These are phyloP conservation scores for Climacium dendroides DNA, from an alignment of 225 moss, liverwort and hornwort species.

Conservation along the genomic window DNA sequence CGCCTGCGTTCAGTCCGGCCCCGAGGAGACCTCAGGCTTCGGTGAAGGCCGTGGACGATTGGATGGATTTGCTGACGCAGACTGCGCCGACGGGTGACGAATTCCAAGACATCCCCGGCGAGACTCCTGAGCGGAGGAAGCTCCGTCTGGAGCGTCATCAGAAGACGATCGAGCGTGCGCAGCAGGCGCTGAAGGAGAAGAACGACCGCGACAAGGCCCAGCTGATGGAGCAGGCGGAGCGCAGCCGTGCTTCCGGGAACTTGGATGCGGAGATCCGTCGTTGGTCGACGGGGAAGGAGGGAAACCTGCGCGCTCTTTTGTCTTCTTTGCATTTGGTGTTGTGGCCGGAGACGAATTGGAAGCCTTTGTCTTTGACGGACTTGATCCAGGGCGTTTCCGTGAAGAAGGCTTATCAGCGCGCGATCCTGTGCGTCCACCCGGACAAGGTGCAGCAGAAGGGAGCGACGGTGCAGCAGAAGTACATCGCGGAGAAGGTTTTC, in stretches of 20 bases:
- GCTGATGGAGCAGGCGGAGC: conserved; percentile 89
- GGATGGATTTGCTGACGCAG: conserved; percentile 62
- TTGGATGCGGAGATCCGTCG: conserved; percentile 85
- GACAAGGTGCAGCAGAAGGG: conserved; percentile 97
- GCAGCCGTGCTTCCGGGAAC: conserved; percentile 56
- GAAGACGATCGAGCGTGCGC: conserved; percentile 70
- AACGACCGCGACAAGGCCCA: conserved; percentile 78
- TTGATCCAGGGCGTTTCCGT: conserved; percentile 70
- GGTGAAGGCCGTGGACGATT: conserved; percentile 56
- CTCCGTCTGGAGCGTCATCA: conserved; percentile 56
- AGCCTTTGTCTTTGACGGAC: conserved; percentile 77
- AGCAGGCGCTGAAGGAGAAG: conserved; percentile 76
- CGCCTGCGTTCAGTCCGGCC: conserved; percentile 15
- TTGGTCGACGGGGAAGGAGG: conserved; percentile 94
- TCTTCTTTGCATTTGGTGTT: conserved; percentile 81
- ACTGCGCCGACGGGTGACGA: conserved; percentile 42
- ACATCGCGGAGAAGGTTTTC: conserved; percentile 84
- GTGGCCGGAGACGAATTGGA: conserved; percentile 97
- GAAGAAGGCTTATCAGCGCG: conserved; percentile 75
- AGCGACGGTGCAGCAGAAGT: conserved; percentile 75
- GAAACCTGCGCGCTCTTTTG: conserved; percentile 82
- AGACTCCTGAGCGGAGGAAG: conserved; percentile 38
- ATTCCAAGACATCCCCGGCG: conserved; percentile 49
- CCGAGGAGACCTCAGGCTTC: conserved; percentile 24
- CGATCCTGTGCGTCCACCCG: conserved; percentile 79